Base-by-base conservation (phyloP, 805 yeast genomes). In the Barnettozyma pratensis region DNA sequence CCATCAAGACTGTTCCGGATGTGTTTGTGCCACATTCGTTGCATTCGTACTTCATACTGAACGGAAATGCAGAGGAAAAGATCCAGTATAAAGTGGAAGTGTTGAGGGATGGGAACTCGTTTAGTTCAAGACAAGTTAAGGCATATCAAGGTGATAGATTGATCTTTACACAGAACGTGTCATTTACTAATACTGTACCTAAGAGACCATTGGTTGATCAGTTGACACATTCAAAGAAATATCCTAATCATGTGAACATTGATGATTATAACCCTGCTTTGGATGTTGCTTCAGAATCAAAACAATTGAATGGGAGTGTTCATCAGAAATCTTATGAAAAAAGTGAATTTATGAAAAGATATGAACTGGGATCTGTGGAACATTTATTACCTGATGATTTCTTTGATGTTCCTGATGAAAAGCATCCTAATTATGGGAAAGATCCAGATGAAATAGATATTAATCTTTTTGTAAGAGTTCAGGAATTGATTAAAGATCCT, bases 31-130 rank as follows among this genome's bases (percentile, higher is more conserved):
- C 90, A 1, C 73, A 76, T 34, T 76, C 87, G 9, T 65, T 81
- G 48, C 90, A 84, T 59, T 73, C 82, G 14, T 81, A 78, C 60
- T 85, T 85, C 57, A 60, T 85, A 7, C 63, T 67, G 12, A 78
- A 83, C 1, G 89, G 86, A 0, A 65, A 71, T 38, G 70, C 75
- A 0, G 55, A 57, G 1, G 52, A 65, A 1, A 76, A 77, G 14
- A 74, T 82, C 55, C 65, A 65, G 7, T 86, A 82, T 61, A 67
- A 72, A 35, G 90, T 86, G 6, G 65, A 63, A 19, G 70, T 69
- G 39, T 59, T 83, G 27, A 70, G 79, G 45, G 76, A 77, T 39
- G 84, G 83, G 7, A 76, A 71, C 39, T 74, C 74, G 46, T 76
- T 74, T 47, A 67, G 74, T 34, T 77, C 80, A 42, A 69, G 82